Base-by-base conservation (phyloP, 1,139 yeast species). In the Blastobotrys petasosporus region DNA sequence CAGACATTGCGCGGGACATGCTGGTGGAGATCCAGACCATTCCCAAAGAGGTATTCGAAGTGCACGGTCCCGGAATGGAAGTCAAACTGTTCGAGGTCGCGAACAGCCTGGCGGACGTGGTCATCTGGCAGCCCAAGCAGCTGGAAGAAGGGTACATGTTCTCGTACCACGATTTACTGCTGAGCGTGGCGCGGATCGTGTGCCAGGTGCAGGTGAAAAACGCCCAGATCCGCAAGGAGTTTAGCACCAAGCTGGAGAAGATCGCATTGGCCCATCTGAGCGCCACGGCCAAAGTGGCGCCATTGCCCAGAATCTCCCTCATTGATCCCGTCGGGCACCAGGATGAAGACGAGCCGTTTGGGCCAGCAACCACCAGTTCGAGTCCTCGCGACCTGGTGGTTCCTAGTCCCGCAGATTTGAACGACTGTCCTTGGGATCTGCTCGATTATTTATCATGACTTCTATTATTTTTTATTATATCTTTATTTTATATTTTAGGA, bases 21-120 rank as follows among this genome's bases (percentile, higher is more conserved):
- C 44, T 53, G 20, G 13, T 28, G 15, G 51, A 47, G 12, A 42
- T 51, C 10, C 11, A 39, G 10, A 25, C 41, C 9, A 43, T 52
- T 13, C 39, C 51, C n/a, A 28, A 28, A 11, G 48, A 51, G 23
- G 43, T 46, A 3, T 46, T 53, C 42, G 53, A 51, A 30, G 57
- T 49, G 1, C 56, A 54, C 37, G 57, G 57, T 12, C 55, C 56
- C 2, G 57, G 55, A 2, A 50, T 54, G 42, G 52, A 53, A 35
- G 46, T 47, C 37, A 54, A 54, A 42, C 45, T 54, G 29, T 50
- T 33, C 20, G 36, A 33, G 10, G 36, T 33, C 7, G 36, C 36
- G 5, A 33, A 33, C 17, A n/a, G 17, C 4, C 17, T 33, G 20
- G 36, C 36, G 17, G 36, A 33, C n/a, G 36, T 33, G 17, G 36